A percentile compares a stretch with the other conserved stretches of the same genome.
phyloP scores from a whole-genome alignment of 331 rosid species.

The Quercus tomentella region DNA sequence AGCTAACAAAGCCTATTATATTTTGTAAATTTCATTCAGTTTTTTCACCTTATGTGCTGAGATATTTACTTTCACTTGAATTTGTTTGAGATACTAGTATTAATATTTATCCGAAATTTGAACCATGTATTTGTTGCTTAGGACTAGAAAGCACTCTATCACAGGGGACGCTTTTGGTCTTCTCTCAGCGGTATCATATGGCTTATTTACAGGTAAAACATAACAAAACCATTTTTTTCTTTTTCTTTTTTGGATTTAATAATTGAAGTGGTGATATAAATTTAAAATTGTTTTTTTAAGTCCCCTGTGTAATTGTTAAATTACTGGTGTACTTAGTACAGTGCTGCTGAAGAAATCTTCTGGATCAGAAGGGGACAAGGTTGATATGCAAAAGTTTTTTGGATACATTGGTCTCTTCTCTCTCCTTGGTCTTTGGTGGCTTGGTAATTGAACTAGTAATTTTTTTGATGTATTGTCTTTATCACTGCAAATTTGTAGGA shows the following conservation, averaged over 20 bases:
- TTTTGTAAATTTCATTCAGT: background rate
- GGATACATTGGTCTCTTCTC: slow-evolving; percentile 74
- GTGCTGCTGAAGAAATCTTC: slow-evolving; percentile 68
- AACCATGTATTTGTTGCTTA: slow-evolving; percentile 26
- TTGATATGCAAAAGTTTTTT: slow-evolving; percentile 69
- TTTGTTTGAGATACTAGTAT: background rate
- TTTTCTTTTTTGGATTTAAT: background rate
- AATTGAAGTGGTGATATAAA: background rate
- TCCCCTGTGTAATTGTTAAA: slow-evolving; percentile 8
- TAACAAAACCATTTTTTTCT: background rate
- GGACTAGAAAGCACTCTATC: slow-evolving; percentile 50
- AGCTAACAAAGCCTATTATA: background rate
- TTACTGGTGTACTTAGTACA: slow-evolving; percentile 20
- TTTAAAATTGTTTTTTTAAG: background rate
- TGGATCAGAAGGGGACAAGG: slow-evolving; percentile 63
- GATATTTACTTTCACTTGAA: background rate
- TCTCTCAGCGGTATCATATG: slow-evolving; percentile 63
- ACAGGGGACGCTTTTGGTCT: slow-evolving; percentile 53
- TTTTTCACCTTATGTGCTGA: background rate
- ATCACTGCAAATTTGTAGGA: background rate
- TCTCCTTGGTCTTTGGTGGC: slow-evolving; percentile 80
- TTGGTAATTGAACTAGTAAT: slow-evolving; percentile 38
- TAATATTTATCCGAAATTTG: slow-evolving; percentile 2
- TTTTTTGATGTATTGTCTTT: background rate
- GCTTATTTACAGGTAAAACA: slow-evolving; percentile 63